Evolutionary conservation across 257 asterid species (phyloP), one percentile per base, ranked within the genome.

Genomic region (Plantago ovata): DNA sequence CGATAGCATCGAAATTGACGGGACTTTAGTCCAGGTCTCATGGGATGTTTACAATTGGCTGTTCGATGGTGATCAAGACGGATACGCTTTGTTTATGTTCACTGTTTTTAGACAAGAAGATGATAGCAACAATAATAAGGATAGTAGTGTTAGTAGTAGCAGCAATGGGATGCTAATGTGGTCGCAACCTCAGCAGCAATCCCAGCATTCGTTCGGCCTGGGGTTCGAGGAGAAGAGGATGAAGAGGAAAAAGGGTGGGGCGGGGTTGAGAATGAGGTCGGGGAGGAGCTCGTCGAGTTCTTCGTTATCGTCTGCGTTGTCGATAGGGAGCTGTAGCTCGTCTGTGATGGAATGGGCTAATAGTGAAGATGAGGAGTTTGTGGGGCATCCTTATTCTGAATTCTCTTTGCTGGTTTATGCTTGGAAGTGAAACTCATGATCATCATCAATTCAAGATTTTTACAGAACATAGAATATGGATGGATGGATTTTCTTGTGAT

Each of bases 331-430:
- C 28, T 78, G 84, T 67, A 79, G 80, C 40, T 61, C 68, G n/a
- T 77, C 87, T 3, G 91, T 83, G 1, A 77, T 83, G 83, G 87
- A 83, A 22, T 83, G 91, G 91, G 91, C 80, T 8, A 77, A 82
- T 28, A 61, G 69, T 33, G 91, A 77, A 53, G 91, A 83, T 38
- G 80, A 73, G n/a, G 83, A 79, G 58, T 71, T 77, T 46, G 71
- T 69, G 68, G 72, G 69, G 41, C 77, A 77, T 24, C 73, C 73
- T 10, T 47, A 61, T 20, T 65, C 75, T 14, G 87, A 81, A 28
- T 80, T 77, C 65, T 83, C 91, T 4, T 66, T 83, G 64, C 65
- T 77, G n/a, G 79, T 83, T 10, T 80, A 83, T 53, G 91, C 91
- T 38, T 83, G 91, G 91, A 83, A 76, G 39, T 40, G 56, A 50